These are phyloP conservation scores for Stachybotrys chartarum DNA, from an alignment of 2,329 filamentous ascomycete species.

Conservation along the genomic window DNA sequence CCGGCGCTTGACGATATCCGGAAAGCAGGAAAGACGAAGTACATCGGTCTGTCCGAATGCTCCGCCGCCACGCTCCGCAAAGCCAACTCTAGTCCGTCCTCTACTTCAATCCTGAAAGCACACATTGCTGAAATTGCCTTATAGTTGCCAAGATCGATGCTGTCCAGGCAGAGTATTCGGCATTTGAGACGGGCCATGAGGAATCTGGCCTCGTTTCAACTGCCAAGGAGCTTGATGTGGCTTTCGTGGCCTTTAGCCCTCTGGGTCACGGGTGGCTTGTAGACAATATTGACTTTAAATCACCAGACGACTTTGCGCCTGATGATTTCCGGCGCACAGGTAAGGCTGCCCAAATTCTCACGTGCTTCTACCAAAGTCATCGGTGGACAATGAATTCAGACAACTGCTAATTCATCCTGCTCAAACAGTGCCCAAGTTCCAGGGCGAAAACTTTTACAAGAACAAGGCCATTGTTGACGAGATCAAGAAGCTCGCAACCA, in stretches of 20 bases:
- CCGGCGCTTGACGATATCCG: conserved; percentile 36
- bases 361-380: no score
- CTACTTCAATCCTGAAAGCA: no score
- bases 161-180: conserved; percentile 37
- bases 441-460: conserved; percentile 37
- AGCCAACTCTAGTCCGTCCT: conserved; percentile 37
- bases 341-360: no score
- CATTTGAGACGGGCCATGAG: conserved; percentile 33
- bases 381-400: no score
- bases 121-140: no score
- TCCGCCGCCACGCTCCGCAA: conserved; percentile 35
- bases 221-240: conserved; percentile 29
- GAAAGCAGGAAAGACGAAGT: conserved; percentile 38
- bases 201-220: conserved; percentile 31
- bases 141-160: conserved; percentile 39
- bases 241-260: conserved; percentile 38
- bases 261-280: conserved; percentile 40
- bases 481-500: conserved; percentile 28
- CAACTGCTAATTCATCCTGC: no score
- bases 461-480: conserved; percentile 33
- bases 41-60: conserved; percentile 40
- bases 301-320: conserved; percentile 36
- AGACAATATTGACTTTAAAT: conserved; percentile 31
- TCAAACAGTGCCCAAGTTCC: conserved; percentile 25
- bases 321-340: conserved; percentile 31